Conservation (phyloP, 176 grass and related monocot species). For the Oryza punctata region DNA sequence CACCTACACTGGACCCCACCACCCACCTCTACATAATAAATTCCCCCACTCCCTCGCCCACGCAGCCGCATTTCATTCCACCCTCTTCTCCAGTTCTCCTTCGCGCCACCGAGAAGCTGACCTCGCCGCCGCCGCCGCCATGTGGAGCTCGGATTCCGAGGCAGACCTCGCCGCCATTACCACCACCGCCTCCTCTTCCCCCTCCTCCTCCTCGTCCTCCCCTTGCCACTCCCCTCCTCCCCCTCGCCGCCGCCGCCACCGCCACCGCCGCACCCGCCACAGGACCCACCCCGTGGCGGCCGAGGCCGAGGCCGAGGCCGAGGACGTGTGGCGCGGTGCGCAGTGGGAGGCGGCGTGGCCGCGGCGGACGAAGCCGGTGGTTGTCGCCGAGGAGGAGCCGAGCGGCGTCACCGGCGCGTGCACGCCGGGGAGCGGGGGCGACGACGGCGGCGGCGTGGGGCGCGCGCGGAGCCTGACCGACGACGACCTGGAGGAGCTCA, state of each 20-base stretch:
- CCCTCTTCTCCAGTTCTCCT: too few relatives aligned
- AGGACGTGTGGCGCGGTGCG: constrained; percentile 47
- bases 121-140: neutral
- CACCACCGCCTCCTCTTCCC: neutral
- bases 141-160: constrained; percentile 49
- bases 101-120: too few relatives aligned
- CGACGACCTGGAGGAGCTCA: constrained; percentile 56
- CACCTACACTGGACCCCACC: neutral
- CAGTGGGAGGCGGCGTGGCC: constrained; percentile 52
- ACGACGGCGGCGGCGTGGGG: neutral
- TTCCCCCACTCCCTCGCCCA: too few relatives aligned
- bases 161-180: neutral
- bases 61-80: too few relatives aligned
- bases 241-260: neutral
- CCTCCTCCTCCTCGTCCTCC: neutral
- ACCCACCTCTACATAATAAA: neutral
- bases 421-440: neutral
- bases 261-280: neutral
- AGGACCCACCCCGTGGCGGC: neutral
- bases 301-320: neutral
- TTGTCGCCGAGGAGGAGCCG: constrained; percentile 1
- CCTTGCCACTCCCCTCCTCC: neutral
- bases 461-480: constrained; percentile 44
- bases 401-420: neutral
- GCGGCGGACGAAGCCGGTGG: neutral